A percentile compares a stretch with the other conserved stretches of the same genome.
These are phyloP conservation scores for Thermomucor indicae-seudaticae DNA, from an alignment of 371 early-diverging fungal species.

Conservation along the genomic window DNA sequence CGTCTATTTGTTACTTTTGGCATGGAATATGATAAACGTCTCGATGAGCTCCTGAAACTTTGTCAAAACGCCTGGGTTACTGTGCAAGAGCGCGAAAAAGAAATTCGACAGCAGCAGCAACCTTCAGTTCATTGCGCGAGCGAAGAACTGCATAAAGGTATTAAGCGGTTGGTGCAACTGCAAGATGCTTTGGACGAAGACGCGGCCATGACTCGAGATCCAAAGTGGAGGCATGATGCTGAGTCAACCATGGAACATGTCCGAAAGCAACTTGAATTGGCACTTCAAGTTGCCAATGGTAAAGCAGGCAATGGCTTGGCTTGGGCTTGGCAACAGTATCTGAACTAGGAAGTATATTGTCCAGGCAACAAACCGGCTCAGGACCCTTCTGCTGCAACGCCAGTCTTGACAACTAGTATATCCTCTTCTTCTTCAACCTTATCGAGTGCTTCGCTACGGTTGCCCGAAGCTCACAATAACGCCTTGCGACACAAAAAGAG, in stretches of 20 bases:
- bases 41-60: slow-evolving; percentile 9
- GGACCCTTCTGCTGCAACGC: slow-evolving; percentile 6
- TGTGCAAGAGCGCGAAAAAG: slow-evolving; percentile 2
- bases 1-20: background rate
- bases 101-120: background rate
- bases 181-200: slow-evolving; percentile 18
- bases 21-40: slow-evolving; percentile 11
- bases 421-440: slow-evolving; percentile 2
- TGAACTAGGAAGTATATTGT: too few relatives aligned
- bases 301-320: too few relatives aligned
- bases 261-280: slow-evolving; percentile 15
- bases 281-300: too few relatives aligned
- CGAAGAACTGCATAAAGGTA: slow-evolving; percentile 12
- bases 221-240: slow-evolving; percentile 18
- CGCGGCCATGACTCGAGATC: slow-evolving; percentile 3
- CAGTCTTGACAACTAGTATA: slow-evolving; percentile 1
- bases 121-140: background rate
- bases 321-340: too few relatives aligned
- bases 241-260: slow-evolving; percentile 22
- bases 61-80: slow-evolving; percentile 15
- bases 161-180: slow-evolving; percentile 14
- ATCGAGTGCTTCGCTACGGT: background rate
- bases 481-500: too few relatives aligned
- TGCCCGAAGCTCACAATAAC: slow-evolving; percentile 7
- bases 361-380: background rate